Evolutionary conservation across 192 early-diverging fungal species (phyloP).

Genomic region (Backusella parvicylindrica): DNA sequence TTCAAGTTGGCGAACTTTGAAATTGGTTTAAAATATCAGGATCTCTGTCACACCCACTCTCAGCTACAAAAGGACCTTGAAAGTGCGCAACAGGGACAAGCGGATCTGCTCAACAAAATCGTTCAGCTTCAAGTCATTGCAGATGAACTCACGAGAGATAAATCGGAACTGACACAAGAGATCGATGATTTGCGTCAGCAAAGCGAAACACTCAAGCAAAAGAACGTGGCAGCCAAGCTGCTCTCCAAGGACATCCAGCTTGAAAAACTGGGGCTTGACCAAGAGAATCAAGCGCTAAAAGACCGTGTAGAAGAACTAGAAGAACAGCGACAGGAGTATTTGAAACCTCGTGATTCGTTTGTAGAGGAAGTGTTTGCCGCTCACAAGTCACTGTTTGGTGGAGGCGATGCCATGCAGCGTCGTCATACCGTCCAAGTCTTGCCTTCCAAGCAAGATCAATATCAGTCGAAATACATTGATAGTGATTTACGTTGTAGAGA

Average conservation of each 20-base stretch:
- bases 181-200: slow-evolving; percentile 17
- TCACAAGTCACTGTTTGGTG: slow-evolving; percentile 12
- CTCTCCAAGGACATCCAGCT: slow-evolving; percentile 31
- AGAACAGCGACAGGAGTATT: slow-evolving; percentile 20
- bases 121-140: slow-evolving; percentile 15
- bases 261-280: slow-evolving; percentile 23
- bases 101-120: slow-evolving; percentile 31
- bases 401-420: slow-evolving; percentile 6
- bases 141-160: slow-evolving; percentile 23
- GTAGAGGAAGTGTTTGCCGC: slow-evolving; percentile 32
- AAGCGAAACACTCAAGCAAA: slow-evolving; percentile 22
- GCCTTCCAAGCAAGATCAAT: background rate
- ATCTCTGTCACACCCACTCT: slow-evolving; percentile 28
- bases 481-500: slow-evolving; percentile 37
- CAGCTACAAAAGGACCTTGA: slow-evolving; percentile 23
- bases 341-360: slow-evolving; percentile 26
- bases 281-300: slow-evolving; percentile 13
- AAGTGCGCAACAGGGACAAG: slow-evolving; percentile 20
- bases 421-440: slow-evolving; percentile 28
- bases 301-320: slow-evolving; percentile 20
- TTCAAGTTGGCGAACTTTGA: slow-evolving; percentile 42
- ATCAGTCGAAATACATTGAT: slow-evolving; percentile 34
- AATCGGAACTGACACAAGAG: slow-evolving; percentile 12
- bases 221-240: slow-evolving; percentile 21
- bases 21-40: slow-evolving; percentile 37